Evolutionary conservation across 1,284 basidiomycete species (phyloP).

Genomic region (Cutaneotrichosporon daszewskae): DNA sequence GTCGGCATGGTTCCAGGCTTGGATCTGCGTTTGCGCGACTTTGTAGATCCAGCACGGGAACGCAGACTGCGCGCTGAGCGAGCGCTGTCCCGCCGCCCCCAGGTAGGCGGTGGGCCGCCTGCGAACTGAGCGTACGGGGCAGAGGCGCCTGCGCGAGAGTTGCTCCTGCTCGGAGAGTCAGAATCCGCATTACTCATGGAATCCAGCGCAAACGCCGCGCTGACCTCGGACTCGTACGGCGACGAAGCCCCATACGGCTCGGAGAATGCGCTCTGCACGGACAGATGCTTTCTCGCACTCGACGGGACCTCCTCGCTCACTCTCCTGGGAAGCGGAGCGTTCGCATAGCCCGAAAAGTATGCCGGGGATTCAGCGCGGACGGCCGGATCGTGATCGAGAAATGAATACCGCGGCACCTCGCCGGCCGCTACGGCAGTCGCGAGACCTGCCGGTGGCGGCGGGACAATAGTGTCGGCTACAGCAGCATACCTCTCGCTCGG

Average conservation of each 20-base stretch:
- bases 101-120: slow-evolving; percentile 13
- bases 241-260: neutral
- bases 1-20: no score
- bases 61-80: slow-evolving; percentile 5
- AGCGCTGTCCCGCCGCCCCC: slow-evolving; percentile 13
- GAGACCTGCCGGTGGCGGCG: no score
- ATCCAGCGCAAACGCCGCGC: no score
- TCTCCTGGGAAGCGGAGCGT: no score
- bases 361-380: neutral
- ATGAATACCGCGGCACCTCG: slow-evolving; percentile 8
- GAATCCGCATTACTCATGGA: neutral
- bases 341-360: no score
- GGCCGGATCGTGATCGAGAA: slow-evolving; percentile 13
- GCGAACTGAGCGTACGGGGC: slow-evolving; percentile 5
- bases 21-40: slow-evolving; percentile 5
- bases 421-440: slow-evolving; percentile 1
- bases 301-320: no score
- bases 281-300: neutral
- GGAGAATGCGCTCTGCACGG: neutral
- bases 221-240: neutral
- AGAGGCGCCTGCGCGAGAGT: neutral
- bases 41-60: no score
- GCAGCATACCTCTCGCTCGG: no score
- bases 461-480: no score
- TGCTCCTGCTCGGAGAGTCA: neutral